Percentiles rank a stretch among this genome's conserved stretches.
Conservation (phyloP, 306 rosid genomes). For the Delonix regia region DNA sequence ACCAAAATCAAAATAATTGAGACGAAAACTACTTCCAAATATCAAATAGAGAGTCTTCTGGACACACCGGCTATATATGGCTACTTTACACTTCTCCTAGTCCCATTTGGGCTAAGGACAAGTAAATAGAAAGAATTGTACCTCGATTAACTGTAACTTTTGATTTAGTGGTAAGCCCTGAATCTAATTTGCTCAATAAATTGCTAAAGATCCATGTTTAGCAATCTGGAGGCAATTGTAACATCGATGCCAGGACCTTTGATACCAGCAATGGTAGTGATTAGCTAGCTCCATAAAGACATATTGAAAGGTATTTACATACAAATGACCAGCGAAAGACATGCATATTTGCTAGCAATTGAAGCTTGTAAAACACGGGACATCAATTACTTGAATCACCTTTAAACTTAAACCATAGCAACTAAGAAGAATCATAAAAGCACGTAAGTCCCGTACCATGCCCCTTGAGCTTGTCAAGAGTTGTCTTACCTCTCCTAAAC, state of each 20-base stretch:
- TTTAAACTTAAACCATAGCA: too few relatives aligned
- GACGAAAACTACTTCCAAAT: neutral
- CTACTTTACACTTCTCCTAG: too few relatives aligned
- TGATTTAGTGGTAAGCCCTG: too few relatives aligned
- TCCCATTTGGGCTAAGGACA: too few relatives aligned
- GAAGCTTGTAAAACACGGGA: neutral
- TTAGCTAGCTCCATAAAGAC: neutral
- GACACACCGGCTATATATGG: neutral
- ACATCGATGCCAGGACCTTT: neutral
- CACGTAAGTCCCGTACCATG: neutral
- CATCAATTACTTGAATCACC: neutral
- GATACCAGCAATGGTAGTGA: neutral
- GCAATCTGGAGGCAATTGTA: neutral
- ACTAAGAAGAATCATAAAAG: neutral
- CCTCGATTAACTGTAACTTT: too few relatives aligned
- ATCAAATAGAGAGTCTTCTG: neutral
- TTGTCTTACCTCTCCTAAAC: neutral
- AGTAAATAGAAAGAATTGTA: too few relatives aligned
- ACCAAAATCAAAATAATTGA: neutral
- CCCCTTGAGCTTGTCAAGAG: neutral
- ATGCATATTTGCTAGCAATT: neutral
- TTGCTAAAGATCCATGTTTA: constrained; percentile 3
- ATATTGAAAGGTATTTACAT: neutral
- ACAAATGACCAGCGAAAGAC: neutral
- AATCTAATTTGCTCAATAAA: neutral